phyloP scores from a whole-genome alignment of 2,329 filamentous ascomycete species.

The Beauveria varroae region DNA sequence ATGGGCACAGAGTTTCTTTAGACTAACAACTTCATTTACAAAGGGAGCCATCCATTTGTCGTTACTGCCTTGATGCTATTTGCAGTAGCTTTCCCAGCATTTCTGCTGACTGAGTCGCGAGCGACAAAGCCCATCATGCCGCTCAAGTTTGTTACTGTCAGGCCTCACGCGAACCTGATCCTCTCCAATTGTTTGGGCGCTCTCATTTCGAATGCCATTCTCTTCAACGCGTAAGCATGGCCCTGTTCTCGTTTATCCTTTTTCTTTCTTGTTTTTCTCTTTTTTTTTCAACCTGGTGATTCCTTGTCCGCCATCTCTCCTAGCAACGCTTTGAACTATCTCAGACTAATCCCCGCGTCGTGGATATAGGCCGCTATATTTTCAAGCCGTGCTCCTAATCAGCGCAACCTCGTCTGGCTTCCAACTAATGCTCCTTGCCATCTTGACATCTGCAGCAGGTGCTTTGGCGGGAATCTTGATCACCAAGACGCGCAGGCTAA shows the following conservation, averaged over 20 bases:
- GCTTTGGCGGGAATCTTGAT: conserved; percentile 55
- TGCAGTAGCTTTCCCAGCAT: conserved; percentile 38
- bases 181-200: conserved; percentile 46
- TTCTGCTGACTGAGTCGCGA: conserved; percentile 43
- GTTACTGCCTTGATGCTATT: conserved; percentile 43
- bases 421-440: conserved; percentile 56
- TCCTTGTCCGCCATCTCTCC: neutral
- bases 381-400: conserved; percentile 65
- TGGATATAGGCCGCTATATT: conserved; percentile 56
- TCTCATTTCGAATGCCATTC: conserved; percentile 45
- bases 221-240: conserved; percentile 47
- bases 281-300: no score
- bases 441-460: conserved; percentile 47
- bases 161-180: conserved; percentile 49
- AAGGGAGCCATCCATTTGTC: conserved; percentile 52
- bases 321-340: neutral
- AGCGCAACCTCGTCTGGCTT: conserved; percentile 64
- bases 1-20: neutral
- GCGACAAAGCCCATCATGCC: conserved; percentile 54
- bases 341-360: neutral
- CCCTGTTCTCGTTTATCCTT: neutral
- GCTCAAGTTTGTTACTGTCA: conserved; percentile 38
- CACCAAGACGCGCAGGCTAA: conserved; percentile 49
- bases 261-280: neutral
- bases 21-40: conserved; percentile 1